Base-by-base conservation (phyloP, 2,329 filamentous ascomycete species). In the Monilinia polystroma region DNA sequence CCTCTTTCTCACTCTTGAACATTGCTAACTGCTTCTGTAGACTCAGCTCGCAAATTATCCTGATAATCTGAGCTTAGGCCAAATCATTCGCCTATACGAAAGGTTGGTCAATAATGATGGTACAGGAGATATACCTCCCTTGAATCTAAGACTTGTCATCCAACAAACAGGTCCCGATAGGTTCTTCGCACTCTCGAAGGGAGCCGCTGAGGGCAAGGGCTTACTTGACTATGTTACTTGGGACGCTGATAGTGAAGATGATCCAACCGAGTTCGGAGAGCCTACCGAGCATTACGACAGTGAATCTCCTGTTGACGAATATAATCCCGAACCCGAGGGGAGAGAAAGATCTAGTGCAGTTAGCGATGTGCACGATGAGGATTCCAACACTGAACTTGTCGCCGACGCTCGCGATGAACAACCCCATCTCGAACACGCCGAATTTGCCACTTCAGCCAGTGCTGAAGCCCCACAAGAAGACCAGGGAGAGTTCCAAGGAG, bases 61-160 rank as follows among this genome's bases (percentile, higher is more conserved):
- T 58, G 77, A 79, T 70, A 77, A 81, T 72, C 77, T 84, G 69
- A 82, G 83, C 58, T 78, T 90, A 63, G 78, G 81, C 56, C 81
- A 87, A 66, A 79, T 91, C 55, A 76, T 90, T 67, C 81, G 85
- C 63, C 75, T 89, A 56, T 88, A 88, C 72, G 76, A 87, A 67
- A 79, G 81, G 20, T 78, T 91, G 56, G 81, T 84, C 70, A 80
- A 80, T 43, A 87, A 90, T 72, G 87, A 89, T 73, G 84, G 81
- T 32, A 76, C 80, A 52, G 77, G 81, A 63, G 76, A 80, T 29
- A 81, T 82, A 2, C 81, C 84, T 43, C 83, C 85, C 20, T 79
- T 89, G n/a, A 85, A 86, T 71, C 78, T 90, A 66, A 80, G 80
- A 12, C 78, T 90, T 62, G 79, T 78, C 63, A 82, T 81, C 26